Conservation (phyloP, 2,329 filamentous ascomycete genomes). For the Alternaria angustiovoidea region DNA sequence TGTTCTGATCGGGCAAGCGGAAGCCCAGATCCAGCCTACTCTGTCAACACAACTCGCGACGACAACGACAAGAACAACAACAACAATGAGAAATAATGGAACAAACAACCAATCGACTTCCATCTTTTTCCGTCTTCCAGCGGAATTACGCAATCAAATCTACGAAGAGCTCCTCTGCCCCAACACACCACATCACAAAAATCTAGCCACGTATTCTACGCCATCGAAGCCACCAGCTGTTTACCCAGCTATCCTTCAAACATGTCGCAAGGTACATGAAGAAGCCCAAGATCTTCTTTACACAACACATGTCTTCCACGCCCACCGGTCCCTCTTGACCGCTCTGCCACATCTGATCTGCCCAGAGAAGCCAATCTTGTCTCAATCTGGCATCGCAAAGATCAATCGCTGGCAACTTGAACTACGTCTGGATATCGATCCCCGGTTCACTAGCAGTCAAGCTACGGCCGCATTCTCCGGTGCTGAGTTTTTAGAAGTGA, state of each 20-base stretch:
- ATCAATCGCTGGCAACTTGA: constrained; percentile 57
- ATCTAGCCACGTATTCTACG: constrained; percentile 14
- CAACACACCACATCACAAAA: constrained; percentile 18
- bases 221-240: constrained; percentile 30
- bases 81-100: constrained; percentile 8
- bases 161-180: constrained; percentile 53
- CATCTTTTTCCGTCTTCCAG: constrained; percentile 59
- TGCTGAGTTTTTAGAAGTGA: constrained; percentile 58
- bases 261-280: constrained; percentile 51
- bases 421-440: constrained; percentile 60
- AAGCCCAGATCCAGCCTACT: constrained; percentile 6
- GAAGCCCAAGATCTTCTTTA: constrained; percentile 59
- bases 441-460: constrained; percentile 53
- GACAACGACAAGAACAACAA: constrained; percentile 12
- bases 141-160: constrained; percentile 69
- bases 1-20: neutral
- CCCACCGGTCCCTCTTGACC: constrained; percentile 58
- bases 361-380: constrained; percentile 48
- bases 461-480: constrained; percentile 56
- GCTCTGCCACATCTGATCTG: constrained; percentile 54
- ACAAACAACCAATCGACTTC: constrained; percentile 14
- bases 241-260: constrained; percentile 52
- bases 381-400: constrained; percentile 37
- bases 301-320: constrained; percentile 59
- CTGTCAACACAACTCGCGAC: neutral